Base-by-base conservation (phyloP, 2,329 filamentous ascomycete genomes). In the Colletotrichum sp. region DNA sequence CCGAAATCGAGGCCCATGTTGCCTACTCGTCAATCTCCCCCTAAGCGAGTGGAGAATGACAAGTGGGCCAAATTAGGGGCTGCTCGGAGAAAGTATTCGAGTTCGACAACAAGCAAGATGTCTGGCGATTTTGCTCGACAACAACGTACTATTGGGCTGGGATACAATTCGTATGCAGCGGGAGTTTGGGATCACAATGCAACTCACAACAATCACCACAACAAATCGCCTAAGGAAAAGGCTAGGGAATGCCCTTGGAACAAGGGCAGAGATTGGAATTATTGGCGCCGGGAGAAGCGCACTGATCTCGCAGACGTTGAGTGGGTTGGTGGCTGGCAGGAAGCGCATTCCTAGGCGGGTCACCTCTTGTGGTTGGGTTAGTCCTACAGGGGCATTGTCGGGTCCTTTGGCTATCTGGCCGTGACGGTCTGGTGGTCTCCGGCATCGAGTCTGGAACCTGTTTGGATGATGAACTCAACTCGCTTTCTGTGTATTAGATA, bases 321-420 rank as follows among this genome's bases (percentile, higher is more conserved):
- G 92, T 98, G 96, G 93, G 95, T 98, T 92, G 96, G 96, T 89
- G 95, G 95, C 87, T 98, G 95, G 92, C 93, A 95, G 85, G 92
- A 93, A 80, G 85, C 85, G 82, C 84, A 86, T 79, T 87, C 84
- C 80, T 85, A 79, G 74, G 72, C 81, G 77, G 39, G 79, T 84
- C 83, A 88, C 84, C 91, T 92, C 90, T 92, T 92, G 91, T 93
- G 87, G 90, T 90, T 91, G 85, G 83, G 87, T 86, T 86, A 85
- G 82, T 81, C 78, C 68, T 72, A 44, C n/a, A 62, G 63, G 69
- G 57, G 15, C 49, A 18, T 44, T n/a, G 73, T 59, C 70, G 12
- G 21, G 52, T 44, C 12, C 10, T 16, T 44, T 24, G 39, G 24
- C 55, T 49, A 13, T 26, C 24, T 59, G 21, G 63, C 34, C 57